phyloP scores from a whole-genome alignment of 768 basidiomycete species.

The Phaffia tasmanica region DNA sequence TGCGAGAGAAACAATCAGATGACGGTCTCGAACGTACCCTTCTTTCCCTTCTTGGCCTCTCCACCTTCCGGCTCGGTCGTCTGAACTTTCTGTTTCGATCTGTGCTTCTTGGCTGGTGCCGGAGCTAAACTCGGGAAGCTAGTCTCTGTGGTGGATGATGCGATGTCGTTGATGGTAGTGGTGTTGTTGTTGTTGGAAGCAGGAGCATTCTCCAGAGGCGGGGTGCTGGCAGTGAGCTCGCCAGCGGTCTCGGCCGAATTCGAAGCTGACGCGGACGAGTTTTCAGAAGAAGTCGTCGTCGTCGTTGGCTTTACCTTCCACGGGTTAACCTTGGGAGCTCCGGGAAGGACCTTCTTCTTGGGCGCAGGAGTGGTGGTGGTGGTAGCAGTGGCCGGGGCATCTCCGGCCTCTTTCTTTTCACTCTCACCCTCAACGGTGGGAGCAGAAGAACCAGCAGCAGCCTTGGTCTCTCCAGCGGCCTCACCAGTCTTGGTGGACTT shows the following conservation, averaged over 20 bases:
- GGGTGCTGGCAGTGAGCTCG: neutral
- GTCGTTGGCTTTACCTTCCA: slow-evolving; percentile 20
- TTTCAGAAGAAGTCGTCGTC: neutral
- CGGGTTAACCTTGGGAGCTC: slow-evolving; percentile 16
- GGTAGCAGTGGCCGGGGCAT: neutral
- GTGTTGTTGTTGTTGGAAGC: slow-evolving; percentile 8
- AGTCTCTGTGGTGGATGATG: neutral
- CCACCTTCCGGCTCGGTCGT: too few relatives aligned
- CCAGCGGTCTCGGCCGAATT: neutral
- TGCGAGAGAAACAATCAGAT: too few relatives aligned
- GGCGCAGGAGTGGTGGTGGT: slow-evolving; percentile 12
- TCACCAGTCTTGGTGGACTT: neutral
- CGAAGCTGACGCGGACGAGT: neutral
- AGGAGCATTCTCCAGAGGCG: neutral
- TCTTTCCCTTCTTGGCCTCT: too few relatives aligned
- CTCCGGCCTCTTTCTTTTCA: neutral
- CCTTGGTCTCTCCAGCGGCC: slow-evolving; percentile 6
- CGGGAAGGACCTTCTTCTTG: slow-evolving; percentile 3
- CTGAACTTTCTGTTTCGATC: too few relatives aligned
- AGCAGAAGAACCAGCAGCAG: neutral
- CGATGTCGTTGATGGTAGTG: neutral
- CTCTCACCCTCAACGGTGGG: neutral
- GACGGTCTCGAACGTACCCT: too few relatives aligned
- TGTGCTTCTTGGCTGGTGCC: too few relatives aligned
- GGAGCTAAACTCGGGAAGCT: neutral